Evolutionary conservation across 305 asterid species (phyloP).

Genomic region (Stenogyne calaminthoides): DNA sequence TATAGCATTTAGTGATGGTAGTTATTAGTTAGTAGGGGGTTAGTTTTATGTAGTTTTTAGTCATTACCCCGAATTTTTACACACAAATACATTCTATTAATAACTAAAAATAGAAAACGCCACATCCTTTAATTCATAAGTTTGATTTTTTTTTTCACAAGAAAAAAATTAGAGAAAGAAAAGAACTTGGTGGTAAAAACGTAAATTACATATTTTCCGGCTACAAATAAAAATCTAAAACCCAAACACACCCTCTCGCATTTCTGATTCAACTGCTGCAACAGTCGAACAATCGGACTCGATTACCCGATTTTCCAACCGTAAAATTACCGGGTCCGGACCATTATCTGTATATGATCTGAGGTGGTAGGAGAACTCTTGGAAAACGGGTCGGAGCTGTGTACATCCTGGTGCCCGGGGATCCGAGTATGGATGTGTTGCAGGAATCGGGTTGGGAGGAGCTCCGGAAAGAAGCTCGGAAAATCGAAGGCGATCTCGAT

Average conservation of each 20-base stretch:
- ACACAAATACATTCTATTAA: too few species aligned
- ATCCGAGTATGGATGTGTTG: conserved; percentile 68
- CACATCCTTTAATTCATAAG: too few species aligned
- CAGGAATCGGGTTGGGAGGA: conserved; percentile 99
- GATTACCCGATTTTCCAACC: conserved; percentile 27
- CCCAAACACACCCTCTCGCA: conserved; percentile 19
- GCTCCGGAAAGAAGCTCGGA: conserved; percentile 88
- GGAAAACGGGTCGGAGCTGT: conserved; percentile 38
- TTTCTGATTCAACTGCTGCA: conserved; percentile 34
- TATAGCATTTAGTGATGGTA: too few species aligned
- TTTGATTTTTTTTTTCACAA: too few species aligned
- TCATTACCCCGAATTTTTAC: too few species aligned
- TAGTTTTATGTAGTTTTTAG: too few species aligned
- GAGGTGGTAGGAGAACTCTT: conserved; percentile 12
- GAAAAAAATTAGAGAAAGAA: too few species aligned
- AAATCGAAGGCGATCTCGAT: conserved; percentile 97
- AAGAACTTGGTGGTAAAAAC: too few species aligned
- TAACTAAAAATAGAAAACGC: too few species aligned
- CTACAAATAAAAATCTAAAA: conserved; percentile 1
- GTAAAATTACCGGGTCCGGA: conserved; percentile 20
- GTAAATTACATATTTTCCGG: background rate
- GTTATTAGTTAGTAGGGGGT: too few species aligned
- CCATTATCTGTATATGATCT: background rate
- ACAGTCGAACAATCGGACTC: conserved; percentile 22
- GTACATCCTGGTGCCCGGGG: conserved; percentile 46